Conservation (phyloP, 2,329 filamentous ascomycete species). For the Sordariomycetes sp. region DNA sequence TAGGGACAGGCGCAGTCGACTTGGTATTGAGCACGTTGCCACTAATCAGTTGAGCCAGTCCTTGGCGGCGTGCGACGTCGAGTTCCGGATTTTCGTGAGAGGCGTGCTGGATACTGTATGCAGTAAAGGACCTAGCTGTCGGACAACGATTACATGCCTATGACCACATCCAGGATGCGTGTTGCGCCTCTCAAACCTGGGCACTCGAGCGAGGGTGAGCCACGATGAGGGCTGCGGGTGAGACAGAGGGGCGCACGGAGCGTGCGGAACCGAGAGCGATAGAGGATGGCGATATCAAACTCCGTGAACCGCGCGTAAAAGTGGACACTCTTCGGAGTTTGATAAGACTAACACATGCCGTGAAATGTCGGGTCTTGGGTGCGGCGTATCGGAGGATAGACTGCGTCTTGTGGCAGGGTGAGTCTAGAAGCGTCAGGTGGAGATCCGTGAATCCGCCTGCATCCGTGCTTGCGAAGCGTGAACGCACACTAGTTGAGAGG, state of each 20-base stretch:
- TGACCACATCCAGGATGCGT: not conserved
- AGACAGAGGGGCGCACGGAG: not conserved
- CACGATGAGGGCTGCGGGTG: not conserved
- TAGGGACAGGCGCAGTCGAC: not conserved
- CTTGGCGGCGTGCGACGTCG: not conserved
- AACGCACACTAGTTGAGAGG: not conserved
- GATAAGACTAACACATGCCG: constrained; percentile 3
- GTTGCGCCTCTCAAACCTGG: not conserved
- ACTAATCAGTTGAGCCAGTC: not conserved
- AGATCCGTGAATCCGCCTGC: not conserved
- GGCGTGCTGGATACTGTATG: not conserved
- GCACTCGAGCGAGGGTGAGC: not conserved
- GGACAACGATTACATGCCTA: not conserved
- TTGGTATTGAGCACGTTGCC: not conserved
- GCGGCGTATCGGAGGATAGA: constrained; percentile 4
- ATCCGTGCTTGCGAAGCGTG: not conserved
- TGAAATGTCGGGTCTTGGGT: not conserved
- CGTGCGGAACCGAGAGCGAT: not conserved
- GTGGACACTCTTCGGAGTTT: not conserved
- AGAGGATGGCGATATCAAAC: not conserved
- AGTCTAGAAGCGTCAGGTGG: not conserved
- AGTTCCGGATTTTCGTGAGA: not conserved
- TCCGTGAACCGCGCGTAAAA: not conserved
- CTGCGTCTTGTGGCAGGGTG: constrained; percentile 1
- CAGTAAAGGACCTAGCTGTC: not conserved